A percentile compares a stretch with the other conserved stretches of the same genome.
Evolutionary conservation across 441 rosid genomes (phyloP).

Genomic region (Biscutella laevigata): DNA sequence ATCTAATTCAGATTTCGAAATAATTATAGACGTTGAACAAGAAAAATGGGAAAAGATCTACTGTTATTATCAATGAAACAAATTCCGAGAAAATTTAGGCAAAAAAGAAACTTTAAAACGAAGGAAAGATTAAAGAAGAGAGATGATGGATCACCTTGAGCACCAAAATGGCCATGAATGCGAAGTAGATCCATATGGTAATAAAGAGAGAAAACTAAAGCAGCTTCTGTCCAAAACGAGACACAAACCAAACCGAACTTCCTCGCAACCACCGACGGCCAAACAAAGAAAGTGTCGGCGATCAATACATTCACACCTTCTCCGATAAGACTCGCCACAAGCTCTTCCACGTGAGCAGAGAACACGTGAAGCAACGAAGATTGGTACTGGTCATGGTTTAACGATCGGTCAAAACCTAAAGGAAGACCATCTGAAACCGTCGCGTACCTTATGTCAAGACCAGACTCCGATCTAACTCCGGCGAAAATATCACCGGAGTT

Average conservation of each 20-base stretch:
- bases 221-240: slow-evolving; percentile 68
- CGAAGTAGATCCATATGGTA: slow-evolving; percentile 58
- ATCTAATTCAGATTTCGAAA: neutral
- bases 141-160: slow-evolving; percentile 27
- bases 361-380: slow-evolving; percentile 33
- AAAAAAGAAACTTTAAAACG: neutral
- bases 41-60: neutral
- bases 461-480: slow-evolving; percentile 31
- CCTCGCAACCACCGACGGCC: slow-evolving; percentile 46
- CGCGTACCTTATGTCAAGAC: slow-evolving; percentile 44
- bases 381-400: slow-evolving; percentile 47
- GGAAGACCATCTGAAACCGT: slow-evolving; percentile 62
- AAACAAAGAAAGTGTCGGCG: slow-evolving; percentile 47
- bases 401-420: slow-evolving; percentile 36
- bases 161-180: slow-evolving; percentile 46
- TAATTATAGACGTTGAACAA: slow-evolving; percentile 16
- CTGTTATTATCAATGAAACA: neutral
- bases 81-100: neutral
- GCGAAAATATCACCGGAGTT: slow-evolving; percentile 32
- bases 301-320: slow-evolving; percentile 39
- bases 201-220: slow-evolving; percentile 46
- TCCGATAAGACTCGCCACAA: slow-evolving; percentile 31
- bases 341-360: slow-evolving; percentile 45
- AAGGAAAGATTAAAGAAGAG: neutral
- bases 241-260: slow-evolving; percentile 48